A percentile compares a stretch with the other conserved stretches of the same genome.
Evolutionary conservation across 2,329 filamentous ascomycete species (phyloP).

Genomic region (Emergomyces pasteurianus): DNA sequence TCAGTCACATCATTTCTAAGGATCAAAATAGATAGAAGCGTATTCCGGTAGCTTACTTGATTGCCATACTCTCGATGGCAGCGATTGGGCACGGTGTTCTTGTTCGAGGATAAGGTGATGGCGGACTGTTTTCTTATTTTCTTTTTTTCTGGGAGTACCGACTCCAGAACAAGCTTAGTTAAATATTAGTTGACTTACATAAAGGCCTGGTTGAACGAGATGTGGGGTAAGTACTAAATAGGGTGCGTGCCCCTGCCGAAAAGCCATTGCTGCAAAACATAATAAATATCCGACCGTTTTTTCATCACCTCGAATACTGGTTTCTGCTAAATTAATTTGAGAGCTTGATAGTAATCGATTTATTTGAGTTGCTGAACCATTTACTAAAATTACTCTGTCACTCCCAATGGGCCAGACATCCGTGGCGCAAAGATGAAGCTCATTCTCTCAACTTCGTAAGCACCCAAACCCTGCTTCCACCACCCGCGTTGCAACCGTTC

Average conservation of each 20-base stretch:
- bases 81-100: not conserved
- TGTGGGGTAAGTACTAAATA: too few species aligned
- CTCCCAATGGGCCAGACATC: too few species aligned
- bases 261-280: not conserved
- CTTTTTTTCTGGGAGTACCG: not conserved
- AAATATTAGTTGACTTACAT: too few species aligned
- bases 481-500: not conserved
- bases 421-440: slow-evolving; percentile 55
- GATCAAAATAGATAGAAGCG: not conserved
- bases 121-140: not conserved
- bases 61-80: slow-evolving; percentile 35
- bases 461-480: not conserved
- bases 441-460: slow-evolving; percentile 76
- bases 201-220: too few species aligned
- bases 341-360: not conserved
- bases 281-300: not conserved
- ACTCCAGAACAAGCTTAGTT: not conserved
- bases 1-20: not conserved
- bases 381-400: not conserved
- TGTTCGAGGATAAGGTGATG: not conserved
- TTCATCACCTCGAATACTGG: not conserved
- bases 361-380: not conserved
- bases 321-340: not conserved
- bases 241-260: too few species aligned
- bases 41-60: slow-evolving; percentile 34